Conservation (phyloP, 768 basidiomycete species). For the Podaxis rugospora region DNA sequence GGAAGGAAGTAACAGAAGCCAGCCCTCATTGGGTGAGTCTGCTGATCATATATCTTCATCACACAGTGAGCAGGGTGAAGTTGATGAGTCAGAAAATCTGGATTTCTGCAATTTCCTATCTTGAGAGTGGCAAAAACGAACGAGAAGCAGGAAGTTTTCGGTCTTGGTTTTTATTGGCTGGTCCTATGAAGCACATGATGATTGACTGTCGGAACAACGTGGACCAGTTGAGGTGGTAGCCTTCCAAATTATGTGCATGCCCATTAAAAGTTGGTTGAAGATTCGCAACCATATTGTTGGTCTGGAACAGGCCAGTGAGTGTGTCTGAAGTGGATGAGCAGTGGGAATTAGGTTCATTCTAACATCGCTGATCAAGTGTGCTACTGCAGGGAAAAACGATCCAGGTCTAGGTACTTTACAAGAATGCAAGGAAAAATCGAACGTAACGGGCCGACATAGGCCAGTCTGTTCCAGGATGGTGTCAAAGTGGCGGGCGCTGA, state of each 20-base stretch:
- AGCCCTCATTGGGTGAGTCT: background rate
- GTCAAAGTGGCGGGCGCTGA: background rate
- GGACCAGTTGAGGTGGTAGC: too few relatives aligned
- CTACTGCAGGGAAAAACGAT: background rate
- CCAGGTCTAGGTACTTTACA: background rate
- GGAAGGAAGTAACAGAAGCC: background rate
- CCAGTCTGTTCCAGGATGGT: background rate
- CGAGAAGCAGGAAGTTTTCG: background rate
- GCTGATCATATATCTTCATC: background rate
- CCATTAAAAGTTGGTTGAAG: too few relatives aligned
- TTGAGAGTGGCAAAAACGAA: background rate
- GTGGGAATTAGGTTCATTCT: background rate
- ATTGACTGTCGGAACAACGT: background rate
- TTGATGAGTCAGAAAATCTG: background rate
- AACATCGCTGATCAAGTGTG: too few relatives aligned
- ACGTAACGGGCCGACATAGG: background rate
- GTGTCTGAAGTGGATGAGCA: background rate
- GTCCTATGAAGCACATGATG: background rate
- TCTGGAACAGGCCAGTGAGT: background rate
- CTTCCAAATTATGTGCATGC: too few relatives aligned
- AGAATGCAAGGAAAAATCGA: background rate
- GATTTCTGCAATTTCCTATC: background rate
- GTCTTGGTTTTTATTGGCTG: background rate
- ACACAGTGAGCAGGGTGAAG: background rate
- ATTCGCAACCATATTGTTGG: too few relatives aligned